These are phyloP conservation scores for Anthracocystis walkeri DNA, from an alignment of 1,284 basidiomycete genomes.

Conservation along the genomic window DNA sequence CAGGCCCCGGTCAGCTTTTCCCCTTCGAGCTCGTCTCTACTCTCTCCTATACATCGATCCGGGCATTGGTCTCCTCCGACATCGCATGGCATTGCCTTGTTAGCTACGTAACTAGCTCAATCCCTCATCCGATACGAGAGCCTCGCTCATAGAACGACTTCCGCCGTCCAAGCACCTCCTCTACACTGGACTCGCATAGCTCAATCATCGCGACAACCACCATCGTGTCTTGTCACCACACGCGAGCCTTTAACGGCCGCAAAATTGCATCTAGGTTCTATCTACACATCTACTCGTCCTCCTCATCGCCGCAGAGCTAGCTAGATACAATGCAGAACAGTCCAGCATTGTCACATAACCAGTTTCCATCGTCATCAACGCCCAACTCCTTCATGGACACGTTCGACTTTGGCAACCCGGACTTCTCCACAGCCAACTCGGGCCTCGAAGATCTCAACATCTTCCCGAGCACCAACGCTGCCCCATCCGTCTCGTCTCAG, in stretches of 20 bases:
- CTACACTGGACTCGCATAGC: background rate
- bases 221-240: background rate
- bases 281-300: no score
- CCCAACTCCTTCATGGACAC: constrained; percentile 57
- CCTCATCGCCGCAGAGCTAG: background rate
- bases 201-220: background rate
- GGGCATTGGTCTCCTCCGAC: background rate
- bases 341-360: constrained; percentile 29
- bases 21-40: background rate
- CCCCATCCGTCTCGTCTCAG: constrained; percentile 18
- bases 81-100: background rate
- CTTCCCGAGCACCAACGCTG: constrained; percentile 27
- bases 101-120: background rate
- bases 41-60: background rate
- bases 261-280: background rate
- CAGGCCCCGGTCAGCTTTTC: background rate
- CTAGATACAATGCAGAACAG: constrained; percentile 41
- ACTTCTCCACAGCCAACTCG: constrained; percentile 42
- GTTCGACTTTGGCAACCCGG: constrained; percentile 57
- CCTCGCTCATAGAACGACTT: background rate
- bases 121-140: background rate
- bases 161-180: background rate
- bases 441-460: constrained; percentile 54
- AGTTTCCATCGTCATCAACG: constrained; percentile 37
- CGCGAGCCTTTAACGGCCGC: background rate